Evolutionary conservation across 2,329 filamentous ascomycete genomes (phyloP).

Genomic region (Lasiodiplodia theobromae): DNA sequence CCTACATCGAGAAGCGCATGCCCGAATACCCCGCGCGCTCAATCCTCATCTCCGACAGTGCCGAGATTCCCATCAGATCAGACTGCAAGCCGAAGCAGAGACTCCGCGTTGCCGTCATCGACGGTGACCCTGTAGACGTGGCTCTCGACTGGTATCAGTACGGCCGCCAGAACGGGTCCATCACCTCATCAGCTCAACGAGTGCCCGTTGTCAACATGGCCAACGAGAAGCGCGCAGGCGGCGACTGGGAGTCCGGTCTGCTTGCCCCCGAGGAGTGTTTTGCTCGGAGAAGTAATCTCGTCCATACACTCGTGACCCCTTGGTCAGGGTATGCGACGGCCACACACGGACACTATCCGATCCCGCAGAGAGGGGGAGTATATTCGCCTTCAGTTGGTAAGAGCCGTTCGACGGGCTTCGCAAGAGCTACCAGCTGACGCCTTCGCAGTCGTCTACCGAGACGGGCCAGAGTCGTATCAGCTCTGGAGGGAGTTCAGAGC

Average conservation of each 20-base stretch:
- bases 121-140: constrained; percentile 56
- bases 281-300: constrained; percentile 76
- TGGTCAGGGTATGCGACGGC: constrained; percentile 49
- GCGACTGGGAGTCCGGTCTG: constrained; percentile 77
- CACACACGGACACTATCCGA: constrained; percentile 67
- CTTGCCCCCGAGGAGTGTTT: constrained; percentile 75
- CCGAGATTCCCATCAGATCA: constrained; percentile 52
- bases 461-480: constrained; percentile 68
- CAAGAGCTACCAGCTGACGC: background rate
- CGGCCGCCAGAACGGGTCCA: constrained; percentile 38
- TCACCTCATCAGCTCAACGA: constrained; percentile 33
- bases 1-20: constrained; percentile 66
- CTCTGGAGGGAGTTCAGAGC: constrained; percentile 55
- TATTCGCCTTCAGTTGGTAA: constrained; percentile 72
- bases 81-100: constrained; percentile 53
- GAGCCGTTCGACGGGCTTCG: constrained; percentile 35
- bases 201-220: constrained; percentile 76
- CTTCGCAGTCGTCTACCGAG: constrained; percentile 70
- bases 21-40: constrained; percentile 64
- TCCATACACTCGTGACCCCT: constrained; percentile 70
- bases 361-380: constrained; percentile 73
- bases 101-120: constrained; percentile 53
- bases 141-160: constrained; percentile 65
- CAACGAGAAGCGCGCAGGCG: constrained; percentile 77
- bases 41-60: constrained; percentile 59